These are phyloP conservation scores for Auriscalpium orientale DNA, from an alignment of 768 basidiomycete genomes.

Conservation along the genomic window DNA sequence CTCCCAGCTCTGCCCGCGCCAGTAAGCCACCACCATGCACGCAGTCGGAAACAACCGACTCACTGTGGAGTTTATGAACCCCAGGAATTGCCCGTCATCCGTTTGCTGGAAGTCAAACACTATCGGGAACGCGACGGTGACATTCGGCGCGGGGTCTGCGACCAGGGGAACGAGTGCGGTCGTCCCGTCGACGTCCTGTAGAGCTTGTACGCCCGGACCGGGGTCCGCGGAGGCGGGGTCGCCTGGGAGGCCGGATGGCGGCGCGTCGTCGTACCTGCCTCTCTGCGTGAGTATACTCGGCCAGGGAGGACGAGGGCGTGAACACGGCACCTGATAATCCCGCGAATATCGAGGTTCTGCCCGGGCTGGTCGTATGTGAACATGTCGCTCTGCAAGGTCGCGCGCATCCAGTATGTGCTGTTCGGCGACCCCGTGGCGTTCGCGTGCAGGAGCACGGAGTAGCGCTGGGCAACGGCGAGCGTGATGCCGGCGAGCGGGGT, in stretches of 20 bases:
- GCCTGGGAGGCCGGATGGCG: slow-evolving; percentile 1
- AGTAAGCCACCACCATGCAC: neutral
- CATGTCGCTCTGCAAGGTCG: slow-evolving; percentile 29
- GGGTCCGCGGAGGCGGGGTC: slow-evolving; percentile 6
- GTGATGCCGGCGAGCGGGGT: slow-evolving; percentile 31
- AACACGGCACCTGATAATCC: slow-evolving; percentile 5
- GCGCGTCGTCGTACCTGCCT: slow-evolving; percentile 6
- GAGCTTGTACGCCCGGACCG: slow-evolving; percentile 1
- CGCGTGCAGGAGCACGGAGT: slow-evolving; percentile 38
- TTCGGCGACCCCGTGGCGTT: slow-evolving; percentile 31
- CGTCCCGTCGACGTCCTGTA: slow-evolving; percentile 1
- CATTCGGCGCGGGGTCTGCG: neutral
- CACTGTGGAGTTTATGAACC: slow-evolving; percentile 8
- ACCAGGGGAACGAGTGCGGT: slow-evolving; percentile 3
- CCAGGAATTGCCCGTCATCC: slow-evolving; percentile 4
- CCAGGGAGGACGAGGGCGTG: too few species aligned
- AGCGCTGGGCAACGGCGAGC: slow-evolving; percentile 41
- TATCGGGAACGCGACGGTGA: slow-evolving; percentile 1
- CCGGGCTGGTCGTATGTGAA: slow-evolving; percentile 19
- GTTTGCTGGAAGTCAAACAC: slow-evolving; percentile 6
- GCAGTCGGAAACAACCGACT: neutral
- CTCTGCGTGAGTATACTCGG: neutral
- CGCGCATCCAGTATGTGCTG: slow-evolving; percentile 32
- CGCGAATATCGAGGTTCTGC: slow-evolving; percentile 12
- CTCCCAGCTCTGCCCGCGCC: slow-evolving; percentile 2